phyloP scores from a whole-genome alignment of 169 alveolate genomes.

The Plasmodium ovale region DNA sequence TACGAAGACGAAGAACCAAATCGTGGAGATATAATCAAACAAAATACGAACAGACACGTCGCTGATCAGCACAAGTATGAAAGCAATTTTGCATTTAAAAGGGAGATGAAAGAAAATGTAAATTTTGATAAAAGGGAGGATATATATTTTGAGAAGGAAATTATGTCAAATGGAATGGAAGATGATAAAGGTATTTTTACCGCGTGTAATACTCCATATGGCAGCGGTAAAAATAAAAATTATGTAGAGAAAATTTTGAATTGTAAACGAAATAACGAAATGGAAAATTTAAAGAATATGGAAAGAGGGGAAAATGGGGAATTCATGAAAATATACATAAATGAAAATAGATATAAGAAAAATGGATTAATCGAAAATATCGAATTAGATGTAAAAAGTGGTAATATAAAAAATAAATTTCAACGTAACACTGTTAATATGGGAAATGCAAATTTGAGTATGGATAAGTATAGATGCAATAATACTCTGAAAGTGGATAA shows the following conservation, averaged over 20 bases:
- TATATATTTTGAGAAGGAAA: conserved; percentile 26
- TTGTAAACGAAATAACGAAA: background rate
- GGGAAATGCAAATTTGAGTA: conserved; percentile 7
- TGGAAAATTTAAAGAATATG: conserved; percentile 1
- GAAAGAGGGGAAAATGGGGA: conserved; percentile 18
- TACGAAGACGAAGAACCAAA: conserved; percentile 4
- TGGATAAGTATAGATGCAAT: conserved; percentile 1
- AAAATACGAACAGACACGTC: background rate
- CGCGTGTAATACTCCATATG: background rate
- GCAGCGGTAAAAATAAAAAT: conserved; percentile 7
- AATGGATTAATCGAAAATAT: background rate
- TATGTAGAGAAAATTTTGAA: conserved; percentile 16
- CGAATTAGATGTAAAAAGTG: background rate
- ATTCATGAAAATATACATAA: background rate
- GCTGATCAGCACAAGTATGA: background rate
- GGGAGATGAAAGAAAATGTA: background rate
- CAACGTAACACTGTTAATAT: background rate
- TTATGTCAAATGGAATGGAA: background rate
- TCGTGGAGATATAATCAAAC: background rate
- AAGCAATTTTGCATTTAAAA: background rate
- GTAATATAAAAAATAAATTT: conserved; percentile 1
- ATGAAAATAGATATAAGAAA: conserved; percentile 31
- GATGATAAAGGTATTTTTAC: conserved; percentile 3
- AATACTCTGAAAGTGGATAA: background rate
- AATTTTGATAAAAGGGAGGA: conserved; percentile 34